Conservation (phyloP, 805 yeast species). For the Vanderwaltozyma verrucispora region DNA sequence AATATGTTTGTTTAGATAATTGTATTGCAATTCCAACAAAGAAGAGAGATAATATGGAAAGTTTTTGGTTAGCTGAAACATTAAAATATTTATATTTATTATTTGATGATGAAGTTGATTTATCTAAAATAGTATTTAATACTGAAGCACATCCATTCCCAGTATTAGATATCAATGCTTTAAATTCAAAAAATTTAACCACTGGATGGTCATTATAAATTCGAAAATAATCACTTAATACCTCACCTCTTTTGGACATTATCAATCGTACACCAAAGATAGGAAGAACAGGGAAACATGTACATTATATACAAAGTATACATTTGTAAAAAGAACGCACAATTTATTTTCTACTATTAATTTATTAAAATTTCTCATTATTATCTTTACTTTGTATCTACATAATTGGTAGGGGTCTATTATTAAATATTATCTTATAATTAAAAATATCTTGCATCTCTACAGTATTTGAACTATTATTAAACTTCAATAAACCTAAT, state of each 20-base stretch:
- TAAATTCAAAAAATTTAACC: constrained; percentile 12
- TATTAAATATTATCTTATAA: constrained; percentile 50
- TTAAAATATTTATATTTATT: constrained; percentile 73
- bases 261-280: no score
- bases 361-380: no score
- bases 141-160: constrained; percentile 95
- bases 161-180: constrained; percentile 29
- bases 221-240: no score
- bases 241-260: no score
- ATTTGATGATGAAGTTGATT: constrained; percentile 64
- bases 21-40: constrained; percentile 48
- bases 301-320: no score
- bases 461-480: constrained; percentile 27
- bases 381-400: constrained; percentile 17
- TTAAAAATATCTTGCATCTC: constrained; percentile 49
- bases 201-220: constrained; percentile 24
- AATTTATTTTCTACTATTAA: no score
- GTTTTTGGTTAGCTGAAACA: constrained; percentile 92
- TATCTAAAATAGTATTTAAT: constrained; percentile 66
- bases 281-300: no score
- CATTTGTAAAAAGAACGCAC: no score
- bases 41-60: constrained; percentile 66
- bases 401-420: constrained; percentile 73
- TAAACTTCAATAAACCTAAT: constrained; percentile 46
- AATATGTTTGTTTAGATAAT: constrained; percentile 54